These are phyloP conservation scores for Melaleuca quinquenervia DNA, from an alignment of 345 rosid genomes.

Conservation along the genomic window DNA sequence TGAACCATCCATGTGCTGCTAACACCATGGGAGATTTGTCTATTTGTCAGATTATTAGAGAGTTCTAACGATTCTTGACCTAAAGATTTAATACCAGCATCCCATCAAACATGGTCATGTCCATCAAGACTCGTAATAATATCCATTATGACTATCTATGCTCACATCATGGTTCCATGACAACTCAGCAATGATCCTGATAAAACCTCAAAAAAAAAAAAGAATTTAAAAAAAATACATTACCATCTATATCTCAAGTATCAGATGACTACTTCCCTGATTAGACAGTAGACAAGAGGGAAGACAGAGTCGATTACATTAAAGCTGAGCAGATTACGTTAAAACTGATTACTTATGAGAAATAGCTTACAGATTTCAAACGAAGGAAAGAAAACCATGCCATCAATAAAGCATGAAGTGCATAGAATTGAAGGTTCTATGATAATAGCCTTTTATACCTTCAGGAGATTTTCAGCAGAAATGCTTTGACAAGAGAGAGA, in stretches of 20 bases:
- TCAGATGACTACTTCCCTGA: neutral
- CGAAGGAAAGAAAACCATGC: neutral
- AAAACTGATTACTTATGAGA: neutral
- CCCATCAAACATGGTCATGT: neutral
- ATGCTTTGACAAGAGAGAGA: conserved; percentile 23
- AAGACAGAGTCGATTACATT: neutral
- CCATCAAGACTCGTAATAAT: neutral
- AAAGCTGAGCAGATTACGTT: neutral
- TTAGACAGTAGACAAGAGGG: neutral
- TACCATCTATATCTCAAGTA: neutral
- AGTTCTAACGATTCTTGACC: neutral
- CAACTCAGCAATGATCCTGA: neutral
- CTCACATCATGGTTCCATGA: neutral
- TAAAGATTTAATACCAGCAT: neutral
- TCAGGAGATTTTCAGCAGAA: conserved; percentile 88
- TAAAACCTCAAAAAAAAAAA: neutral
- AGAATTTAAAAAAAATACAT: neutral
- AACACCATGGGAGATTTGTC: neutral
- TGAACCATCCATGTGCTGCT: neutral
- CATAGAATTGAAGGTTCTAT: neutral
- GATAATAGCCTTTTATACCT: conserved; percentile 34
- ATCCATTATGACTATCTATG: neutral
- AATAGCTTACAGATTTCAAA: neutral
- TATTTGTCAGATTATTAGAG: neutral
- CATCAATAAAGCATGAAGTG: neutral